Evolutionary conservation across 257 asterid genomes (phyloP).

Genomic region (Coffea canephora): DNA sequence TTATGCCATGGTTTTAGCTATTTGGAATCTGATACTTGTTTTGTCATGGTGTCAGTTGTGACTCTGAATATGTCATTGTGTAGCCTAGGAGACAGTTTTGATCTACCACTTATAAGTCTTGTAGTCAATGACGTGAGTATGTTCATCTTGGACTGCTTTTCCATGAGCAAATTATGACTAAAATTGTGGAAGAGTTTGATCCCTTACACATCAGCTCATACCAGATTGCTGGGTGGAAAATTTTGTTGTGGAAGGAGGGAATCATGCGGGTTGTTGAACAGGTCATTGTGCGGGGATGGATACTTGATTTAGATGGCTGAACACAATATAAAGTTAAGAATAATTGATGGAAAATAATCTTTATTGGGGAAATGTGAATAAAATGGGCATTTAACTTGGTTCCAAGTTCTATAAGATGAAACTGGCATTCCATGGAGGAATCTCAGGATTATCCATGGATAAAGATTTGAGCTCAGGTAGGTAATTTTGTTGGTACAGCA

Average conservation of each 20-base stretch:
- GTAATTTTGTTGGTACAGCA: neutral
- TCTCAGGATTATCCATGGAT: neutral
- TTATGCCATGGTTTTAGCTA: neutral
- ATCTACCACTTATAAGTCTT: neutral
- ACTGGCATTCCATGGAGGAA: neutral
- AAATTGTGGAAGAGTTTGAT: neutral
- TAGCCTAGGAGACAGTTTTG: neutral
- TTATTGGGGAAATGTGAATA: neutral
- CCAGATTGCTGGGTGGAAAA: neutral
- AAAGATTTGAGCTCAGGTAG: neutral
- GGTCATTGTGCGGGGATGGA: neutral
- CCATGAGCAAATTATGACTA: neutral
- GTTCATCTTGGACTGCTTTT: neutral
- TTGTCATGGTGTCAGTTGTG: neutral
- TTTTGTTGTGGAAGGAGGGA: neutral
- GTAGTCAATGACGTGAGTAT: neutral
- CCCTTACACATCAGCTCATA: neutral
- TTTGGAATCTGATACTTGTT: neutral
- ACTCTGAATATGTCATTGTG: neutral
- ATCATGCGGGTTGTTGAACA: neutral
- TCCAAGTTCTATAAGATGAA: neutral
- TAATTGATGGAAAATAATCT: neutral
- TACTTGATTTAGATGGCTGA: neutral
- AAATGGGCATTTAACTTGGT: neutral
- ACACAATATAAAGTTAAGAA: neutral